Evolutionary conservation across 1,284 basidiomycete species (phyloP).

Genomic region (Trametes polyzona): DNA sequence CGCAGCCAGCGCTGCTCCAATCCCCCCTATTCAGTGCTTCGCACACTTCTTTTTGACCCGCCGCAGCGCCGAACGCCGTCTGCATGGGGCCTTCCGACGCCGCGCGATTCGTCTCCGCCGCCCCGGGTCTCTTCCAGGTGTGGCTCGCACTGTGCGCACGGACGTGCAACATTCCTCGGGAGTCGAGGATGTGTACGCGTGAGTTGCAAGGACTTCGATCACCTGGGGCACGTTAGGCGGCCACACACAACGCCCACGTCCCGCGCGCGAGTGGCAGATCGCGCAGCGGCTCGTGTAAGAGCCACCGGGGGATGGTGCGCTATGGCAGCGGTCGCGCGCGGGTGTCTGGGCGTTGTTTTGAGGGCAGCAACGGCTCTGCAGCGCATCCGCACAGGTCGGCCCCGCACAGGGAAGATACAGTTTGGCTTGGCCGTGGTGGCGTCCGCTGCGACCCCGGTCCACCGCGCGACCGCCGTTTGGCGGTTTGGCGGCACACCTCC

Average conservation of each 20-base stretch:
- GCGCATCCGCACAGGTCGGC: neutral
- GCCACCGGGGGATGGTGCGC: neutral
- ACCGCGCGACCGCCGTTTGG: no score
- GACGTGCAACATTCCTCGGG: neutral
- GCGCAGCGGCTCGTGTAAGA: neutral
- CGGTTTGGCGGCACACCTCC: neutral
- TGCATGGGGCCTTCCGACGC: neutral
- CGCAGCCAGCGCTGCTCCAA: neutral
- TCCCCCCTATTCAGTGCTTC: neutral
- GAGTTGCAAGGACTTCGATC: neutral
- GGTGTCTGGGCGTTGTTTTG: no score
- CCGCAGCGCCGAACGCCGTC: neutral
- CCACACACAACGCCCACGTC: neutral
- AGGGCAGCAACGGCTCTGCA: no score
- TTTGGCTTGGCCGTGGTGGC: constrained; percentile 6
- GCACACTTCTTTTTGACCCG: neutral
- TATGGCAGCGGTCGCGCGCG: neutral
- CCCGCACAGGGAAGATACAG: constrained; percentile 1
- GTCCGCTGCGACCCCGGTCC: no score
- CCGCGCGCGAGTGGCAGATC: constrained; percentile 1
- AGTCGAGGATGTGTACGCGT: neutral
- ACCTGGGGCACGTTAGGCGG: neutral
- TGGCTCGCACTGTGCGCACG: neutral
- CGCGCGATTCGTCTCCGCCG: neutral
- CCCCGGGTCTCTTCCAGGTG: constrained; percentile 1